Base-by-base conservation (phyloP, 2,329 filamentous ascomycete species). In the Scedosporium aurantiacum region DNA sequence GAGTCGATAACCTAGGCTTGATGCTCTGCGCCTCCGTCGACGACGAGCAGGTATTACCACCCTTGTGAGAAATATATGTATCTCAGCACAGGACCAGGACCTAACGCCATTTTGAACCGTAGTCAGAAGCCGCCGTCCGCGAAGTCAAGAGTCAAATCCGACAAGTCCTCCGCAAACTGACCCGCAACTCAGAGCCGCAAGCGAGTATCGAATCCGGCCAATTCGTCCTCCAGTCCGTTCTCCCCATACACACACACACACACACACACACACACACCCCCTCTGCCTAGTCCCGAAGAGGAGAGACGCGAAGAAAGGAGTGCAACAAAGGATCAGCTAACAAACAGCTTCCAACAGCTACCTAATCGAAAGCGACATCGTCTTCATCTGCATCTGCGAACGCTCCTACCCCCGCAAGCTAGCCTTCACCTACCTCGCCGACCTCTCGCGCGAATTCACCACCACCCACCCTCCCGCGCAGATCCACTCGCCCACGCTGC, bases 381-480 rank as follows among this genome's bases (percentile, higher is more conserved):
- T 91, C 77, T 97, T 96, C 80, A 82, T 97, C 68, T 91, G 89
- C 80, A 93, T 99, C 75, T 92, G 90, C 79, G 92, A 97, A 75
- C 83, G 85, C 62, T 90, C 90, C 62, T 99, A 97, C 80, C 93
- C 94, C 63, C 93, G 94, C 75, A 97, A 99, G 77, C 89, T 99
- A 57, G 93, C 95, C 70, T 96, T 99, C 76, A 97, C 93, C 64
- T 99, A 97, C 82, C 91, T 99, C 64, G 86, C 90, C 68, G 94
- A 99, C 78, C 83, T 99, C 61, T 84, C 89, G 63, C 83, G 85
- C 73, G 94, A 99, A 79, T 99, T 99, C 80, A 86, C 86, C 65
- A 92, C 86, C 66, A 91, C 88, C 62, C 95, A 99, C 80, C 82
- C 86, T 57, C 72, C 83, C 18, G 72, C 80, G 61, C 88, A 94